These are phyloP conservation scores for Colletotrichum godetiae DNA, from an alignment of 2,329 filamentous ascomycete genomes.

Conservation along the genomic window DNA sequence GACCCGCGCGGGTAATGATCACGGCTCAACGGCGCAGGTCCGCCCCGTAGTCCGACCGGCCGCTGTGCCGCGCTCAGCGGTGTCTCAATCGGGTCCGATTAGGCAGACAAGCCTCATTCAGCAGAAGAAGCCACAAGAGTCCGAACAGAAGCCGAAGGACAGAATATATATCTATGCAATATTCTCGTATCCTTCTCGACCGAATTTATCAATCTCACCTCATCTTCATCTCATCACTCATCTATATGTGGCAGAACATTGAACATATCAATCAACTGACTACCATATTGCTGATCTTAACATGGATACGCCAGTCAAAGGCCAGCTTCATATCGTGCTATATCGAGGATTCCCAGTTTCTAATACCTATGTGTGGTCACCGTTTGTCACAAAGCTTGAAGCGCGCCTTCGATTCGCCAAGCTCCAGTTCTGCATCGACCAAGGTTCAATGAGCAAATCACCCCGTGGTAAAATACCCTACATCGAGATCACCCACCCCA, in stretches of 20 bases:
- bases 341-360: constrained; percentile 3
- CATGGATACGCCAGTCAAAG: background rate
- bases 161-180: background rate
- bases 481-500: constrained; percentile 46
- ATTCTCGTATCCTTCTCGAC: background rate
- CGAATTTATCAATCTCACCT: background rate
- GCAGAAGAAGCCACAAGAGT: background rate
- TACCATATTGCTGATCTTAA: background rate
- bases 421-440: constrained; percentile 56
- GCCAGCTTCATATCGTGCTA: background rate
- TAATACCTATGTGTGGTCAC: constrained; percentile 63
- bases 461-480: constrained; percentile 73
- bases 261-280: background rate
- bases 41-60: background rate
- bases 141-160: background rate
- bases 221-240: no score
- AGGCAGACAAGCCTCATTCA: background rate
- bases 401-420: constrained; percentile 66
- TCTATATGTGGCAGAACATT: no score
- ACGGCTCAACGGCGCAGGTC: background rate
- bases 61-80: background rate
- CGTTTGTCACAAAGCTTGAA: constrained; percentile 73
- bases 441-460: constrained; percentile 56
- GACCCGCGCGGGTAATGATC: background rate
- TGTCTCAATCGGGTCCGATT: background rate